Percentiles rank a stretch among this genome's conserved stretches.
Evolutionary conservation across 129 eudicot species (phyloP).

Genomic region (Artemisia argyi): DNA sequence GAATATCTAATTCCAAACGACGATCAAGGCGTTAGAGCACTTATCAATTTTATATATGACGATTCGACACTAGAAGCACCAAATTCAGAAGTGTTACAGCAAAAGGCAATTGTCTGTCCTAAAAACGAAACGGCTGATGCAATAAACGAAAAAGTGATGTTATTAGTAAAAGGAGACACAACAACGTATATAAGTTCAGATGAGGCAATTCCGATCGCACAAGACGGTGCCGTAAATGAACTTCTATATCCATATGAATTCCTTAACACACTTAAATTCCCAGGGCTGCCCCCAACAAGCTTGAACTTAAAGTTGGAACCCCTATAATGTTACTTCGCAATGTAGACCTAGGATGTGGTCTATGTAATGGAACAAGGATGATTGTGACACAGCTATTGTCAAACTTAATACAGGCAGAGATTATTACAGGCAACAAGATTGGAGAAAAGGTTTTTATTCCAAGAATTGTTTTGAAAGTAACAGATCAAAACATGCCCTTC

Average conservation of each 20-base stretch:
- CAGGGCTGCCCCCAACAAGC: neutral
- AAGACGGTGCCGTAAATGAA: neutral
- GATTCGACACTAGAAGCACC: neutral
- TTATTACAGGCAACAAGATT: no score
- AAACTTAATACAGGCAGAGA: no score
- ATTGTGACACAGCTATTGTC: neutral
- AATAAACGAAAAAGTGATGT: neutral
- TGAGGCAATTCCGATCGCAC: neutral
- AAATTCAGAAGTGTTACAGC: neutral
- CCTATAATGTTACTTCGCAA: neutral
- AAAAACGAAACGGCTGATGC: neutral
- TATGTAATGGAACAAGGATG: neutral
- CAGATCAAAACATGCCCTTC: no score
- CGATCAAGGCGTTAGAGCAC: neutral
- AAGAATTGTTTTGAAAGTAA: no score
- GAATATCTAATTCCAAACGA: neutral
- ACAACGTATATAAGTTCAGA: neutral
- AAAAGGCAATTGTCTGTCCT: conserved; percentile 3
- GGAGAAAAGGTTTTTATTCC: no score
- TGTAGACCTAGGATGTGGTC: neutral
- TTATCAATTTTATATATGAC: neutral
- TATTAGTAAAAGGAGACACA: neutral
- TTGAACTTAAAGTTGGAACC: neutral
- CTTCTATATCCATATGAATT: neutral
- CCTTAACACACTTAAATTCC: neutral